A percentile compares a stretch with the other conserved stretches of the same genome.
Evolutionary conservation across 352 stramenopile species (phyloP).

Genomic region (Blastocystis hominis): DNA sequence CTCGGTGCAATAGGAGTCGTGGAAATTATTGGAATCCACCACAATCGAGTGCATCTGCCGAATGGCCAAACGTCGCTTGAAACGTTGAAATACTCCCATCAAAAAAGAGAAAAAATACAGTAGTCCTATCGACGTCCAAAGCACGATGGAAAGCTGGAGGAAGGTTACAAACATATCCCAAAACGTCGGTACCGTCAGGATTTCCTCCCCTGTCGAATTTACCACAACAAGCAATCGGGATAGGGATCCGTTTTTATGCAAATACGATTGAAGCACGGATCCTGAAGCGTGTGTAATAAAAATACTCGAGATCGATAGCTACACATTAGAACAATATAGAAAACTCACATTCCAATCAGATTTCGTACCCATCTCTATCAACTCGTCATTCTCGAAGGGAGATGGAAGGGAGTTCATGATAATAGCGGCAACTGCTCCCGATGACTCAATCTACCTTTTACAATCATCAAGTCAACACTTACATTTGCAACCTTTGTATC

Average conservation of each 20-base stretch:
- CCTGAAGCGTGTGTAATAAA: neutral
- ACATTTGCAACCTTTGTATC: slow-evolving; percentile 2
- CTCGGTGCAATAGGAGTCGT: neutral
- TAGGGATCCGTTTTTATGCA: neutral
- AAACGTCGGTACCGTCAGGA: neutral
- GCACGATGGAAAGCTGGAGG: slow-evolving; percentile 8
- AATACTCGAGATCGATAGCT: neutral
- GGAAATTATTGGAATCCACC: neutral
- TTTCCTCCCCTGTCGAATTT: neutral
- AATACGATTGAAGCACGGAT: neutral
- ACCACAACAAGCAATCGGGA: neutral
- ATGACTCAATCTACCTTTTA: neutral
- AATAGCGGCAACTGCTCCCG: neutral
- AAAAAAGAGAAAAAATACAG: neutral
- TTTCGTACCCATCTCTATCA: slow-evolving; percentile 23
- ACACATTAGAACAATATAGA: neutral
- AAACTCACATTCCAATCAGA: neutral
- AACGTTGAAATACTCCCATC: neutral
- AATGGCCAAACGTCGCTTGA: neutral
- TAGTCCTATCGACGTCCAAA: neutral
- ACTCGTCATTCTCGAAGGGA: neutral
- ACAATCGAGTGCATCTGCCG: neutral
- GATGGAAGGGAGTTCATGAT: slow-evolving; percentile 10
- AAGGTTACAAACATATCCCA: slow-evolving; percentile 45
- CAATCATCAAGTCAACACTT: no score